Evolutionary conservation across 345 rosid species (phyloP), one percentile per base, ranked within the genome.

Genomic region (rapeseed (Brassica napus)): DNA sequence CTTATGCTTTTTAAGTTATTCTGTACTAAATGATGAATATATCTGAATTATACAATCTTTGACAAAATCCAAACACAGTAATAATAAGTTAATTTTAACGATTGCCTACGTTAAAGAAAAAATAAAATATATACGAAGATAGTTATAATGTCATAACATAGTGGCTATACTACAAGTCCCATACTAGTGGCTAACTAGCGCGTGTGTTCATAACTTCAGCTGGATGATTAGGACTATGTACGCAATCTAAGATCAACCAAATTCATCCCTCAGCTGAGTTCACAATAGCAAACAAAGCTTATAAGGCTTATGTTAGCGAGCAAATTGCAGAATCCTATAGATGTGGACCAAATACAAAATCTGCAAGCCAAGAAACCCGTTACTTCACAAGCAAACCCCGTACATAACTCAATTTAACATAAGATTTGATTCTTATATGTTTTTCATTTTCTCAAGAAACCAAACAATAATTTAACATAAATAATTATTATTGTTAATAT

Each of bases 331-430:
- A 68, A 68, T 67, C 58, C 24, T 23, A 61, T 24, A 64, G 16
- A 79, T 49, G 70, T 67, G 69, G 65, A 68, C 73, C 78, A 79
- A 73, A 11, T 42, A 73, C 74, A 49, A 79, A 79, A 68, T 79
- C 69, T 74, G 68, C 78, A 79, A 79, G 73, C 82, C 65, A 79
- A 79, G 82, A 74, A 73, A 79, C 37, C 65, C 68, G 68, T 24
- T 32, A 79, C 70, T 68, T 73, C 64, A 58, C 78, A 79, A 79
- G 70, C 78, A 74, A 79, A 61, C 82, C 39, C 64, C 18, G 15
- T 39, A 49, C 3, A 52, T 37, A 73, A 60, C 64, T 49, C 73
- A 66, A 3, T 30, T 72, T 78, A 59, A 44, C 68, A 72, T 66
- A 66, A 66, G 16, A 79, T 59, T 79, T 79, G 21, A 73, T 79